Conservation (phyloP, 2,329 filamentous ascomycete species). For the Magnaporthiopsis rhizophila region DNA sequence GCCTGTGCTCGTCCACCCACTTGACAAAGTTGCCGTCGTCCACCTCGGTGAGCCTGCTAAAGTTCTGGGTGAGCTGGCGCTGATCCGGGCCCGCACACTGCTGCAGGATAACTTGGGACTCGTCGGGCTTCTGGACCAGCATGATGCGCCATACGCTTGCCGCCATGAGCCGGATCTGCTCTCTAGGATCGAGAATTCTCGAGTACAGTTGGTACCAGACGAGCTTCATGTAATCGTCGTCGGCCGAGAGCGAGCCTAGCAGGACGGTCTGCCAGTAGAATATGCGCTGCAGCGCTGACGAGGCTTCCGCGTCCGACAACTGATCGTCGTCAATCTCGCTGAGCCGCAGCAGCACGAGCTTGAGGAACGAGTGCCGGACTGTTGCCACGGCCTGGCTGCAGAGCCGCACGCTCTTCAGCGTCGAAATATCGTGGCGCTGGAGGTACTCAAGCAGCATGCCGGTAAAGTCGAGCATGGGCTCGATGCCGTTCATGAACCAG, state of each 20-base stretch:
- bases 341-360: slow-evolving; percentile 69
- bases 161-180: slow-evolving; percentile 63
- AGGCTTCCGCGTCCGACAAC: slow-evolving; percentile 51
- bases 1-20: slow-evolving; percentile 80
- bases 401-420: slow-evolving; percentile 79
- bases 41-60: slow-evolving; percentile 75
- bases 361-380: slow-evolving; percentile 70
- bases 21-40: slow-evolving; percentile 81
- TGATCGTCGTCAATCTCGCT: slow-evolving; percentile 71
- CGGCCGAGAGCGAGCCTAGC: slow-evolving; percentile 65
- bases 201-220: slow-evolving; percentile 91
- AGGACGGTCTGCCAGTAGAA: slow-evolving; percentile 95
- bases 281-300: slow-evolving; percentile 72
- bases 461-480: slow-evolving; percentile 75
- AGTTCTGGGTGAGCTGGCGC: slow-evolving; percentile 62
- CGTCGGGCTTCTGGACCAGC: slow-evolving; percentile 84
- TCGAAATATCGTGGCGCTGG: slow-evolving; percentile 73
- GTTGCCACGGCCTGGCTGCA: slow-evolving; percentile 75
- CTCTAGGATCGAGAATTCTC: slow-evolving; percentile 67
- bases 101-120: slow-evolving; percentile 65
- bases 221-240: slow-evolving; percentile 75
- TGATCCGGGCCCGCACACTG: slow-evolving; percentile 65
- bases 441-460: slow-evolving; percentile 83
- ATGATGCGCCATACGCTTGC: slow-evolving; percentile 87
- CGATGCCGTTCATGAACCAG: slow-evolving; percentile 88